These are phyloP conservation scores for Jimgerdemannia flammicorona DNA, from an alignment of 192 early-diverging fungal genomes.

Conservation along the genomic window DNA sequence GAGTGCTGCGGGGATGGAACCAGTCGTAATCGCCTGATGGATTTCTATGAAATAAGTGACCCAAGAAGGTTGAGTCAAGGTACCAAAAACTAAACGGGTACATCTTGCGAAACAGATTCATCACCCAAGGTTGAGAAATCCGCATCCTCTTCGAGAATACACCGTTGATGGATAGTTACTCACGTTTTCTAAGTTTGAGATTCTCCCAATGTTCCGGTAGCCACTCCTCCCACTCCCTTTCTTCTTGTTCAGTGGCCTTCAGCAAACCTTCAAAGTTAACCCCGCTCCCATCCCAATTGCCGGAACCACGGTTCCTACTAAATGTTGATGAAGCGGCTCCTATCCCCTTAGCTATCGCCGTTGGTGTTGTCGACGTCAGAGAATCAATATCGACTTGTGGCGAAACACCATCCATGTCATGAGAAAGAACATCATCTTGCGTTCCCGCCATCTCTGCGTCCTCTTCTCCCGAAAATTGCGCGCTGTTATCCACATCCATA, in stretches of 20 bases:
- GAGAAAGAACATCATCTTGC: constrained; percentile 16
- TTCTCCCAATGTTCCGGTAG: constrained; percentile 11
- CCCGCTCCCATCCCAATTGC: not conserved
- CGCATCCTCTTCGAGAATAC: constrained; percentile 27
- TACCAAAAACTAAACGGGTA: no score
- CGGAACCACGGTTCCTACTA: not conserved
- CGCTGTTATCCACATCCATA: not conserved
- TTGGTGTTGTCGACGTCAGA: not conserved
- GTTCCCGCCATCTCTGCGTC: constrained; percentile 15
- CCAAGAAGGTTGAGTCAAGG: no score
- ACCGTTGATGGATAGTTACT: constrained; percentile 19
- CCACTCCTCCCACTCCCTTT: not conserved
- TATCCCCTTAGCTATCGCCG: not conserved
- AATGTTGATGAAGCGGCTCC: constrained; percentile 2
- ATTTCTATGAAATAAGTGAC: constrained; percentile 1
- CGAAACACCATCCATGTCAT: not conserved
- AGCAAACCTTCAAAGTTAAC: constrained; percentile 5
- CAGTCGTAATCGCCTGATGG: constrained; percentile 14
- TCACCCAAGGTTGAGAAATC: no score
- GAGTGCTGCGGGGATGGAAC: constrained; percentile 32
- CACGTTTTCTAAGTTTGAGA: constrained; percentile 33
- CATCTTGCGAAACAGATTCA: no score
- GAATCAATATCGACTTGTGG: not conserved
- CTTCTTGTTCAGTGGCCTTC: constrained; percentile 10
- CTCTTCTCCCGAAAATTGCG: not conserved